These are phyloP conservation scores for Citrullus mucosospermus DNA, from an alignment of 306 rosid species.

Conservation along the genomic window DNA sequence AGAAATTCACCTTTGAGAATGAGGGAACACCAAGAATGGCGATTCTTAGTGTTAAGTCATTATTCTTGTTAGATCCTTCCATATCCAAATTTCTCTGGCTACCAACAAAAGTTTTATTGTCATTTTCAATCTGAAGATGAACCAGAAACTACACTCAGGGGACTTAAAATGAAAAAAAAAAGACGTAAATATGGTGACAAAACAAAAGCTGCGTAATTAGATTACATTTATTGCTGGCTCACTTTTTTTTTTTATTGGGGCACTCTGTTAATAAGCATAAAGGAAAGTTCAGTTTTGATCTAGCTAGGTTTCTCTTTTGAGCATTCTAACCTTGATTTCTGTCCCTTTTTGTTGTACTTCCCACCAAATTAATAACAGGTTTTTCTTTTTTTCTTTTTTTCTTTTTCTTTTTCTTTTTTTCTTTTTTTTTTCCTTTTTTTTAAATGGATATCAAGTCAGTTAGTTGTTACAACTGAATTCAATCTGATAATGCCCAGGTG, in stretches of 20 bases:
- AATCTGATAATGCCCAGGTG: not conserved
- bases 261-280: not conserved
- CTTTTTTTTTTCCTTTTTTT: too few species aligned
- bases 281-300: not conserved
- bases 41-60: slow-evolving; percentile 59
- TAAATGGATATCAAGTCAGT: not conserved
- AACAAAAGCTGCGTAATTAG: not conserved
- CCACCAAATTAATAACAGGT: not conserved
- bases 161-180: not conserved
- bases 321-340: not conserved
- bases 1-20: slow-evolving; percentile 39
- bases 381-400: not conserved
- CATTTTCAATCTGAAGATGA: slow-evolving; percentile 17
- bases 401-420: not conserved
- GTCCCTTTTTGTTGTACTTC: not conserved
- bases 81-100: slow-evolving; percentile 41
- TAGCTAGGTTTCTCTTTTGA: not conserved
- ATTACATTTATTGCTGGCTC: not conserved
- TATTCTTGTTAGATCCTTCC: slow-evolving; percentile 30
- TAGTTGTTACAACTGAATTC: not conserved
- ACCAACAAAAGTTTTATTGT: slow-evolving; percentile 19
- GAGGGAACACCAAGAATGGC: slow-evolving; percentile 68
- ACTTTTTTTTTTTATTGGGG: not conserved
- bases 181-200: not conserved
- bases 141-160: slow-evolving; percentile 13